Evolutionary conservation across 805 yeast genomes (phyloP), one percentile per base, ranked within the genome.

Genomic region (Hanseniaspora jakobsenii): DNA sequence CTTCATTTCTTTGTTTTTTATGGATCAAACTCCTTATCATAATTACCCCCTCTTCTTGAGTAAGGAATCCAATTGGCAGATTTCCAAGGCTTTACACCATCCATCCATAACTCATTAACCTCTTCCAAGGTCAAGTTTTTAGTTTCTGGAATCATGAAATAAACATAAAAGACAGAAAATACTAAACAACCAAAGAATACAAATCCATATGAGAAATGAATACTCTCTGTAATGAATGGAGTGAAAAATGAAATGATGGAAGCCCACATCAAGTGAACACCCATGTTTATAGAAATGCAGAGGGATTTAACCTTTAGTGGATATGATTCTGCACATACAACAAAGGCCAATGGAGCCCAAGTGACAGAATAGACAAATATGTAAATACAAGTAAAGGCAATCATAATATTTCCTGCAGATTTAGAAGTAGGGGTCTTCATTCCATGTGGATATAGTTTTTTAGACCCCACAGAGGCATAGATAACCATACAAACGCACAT

Each of bases 101-200:
- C 58, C 24, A 69, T 54, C 54, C 64, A 69, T 66, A 77, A 64
- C 55, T 71, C 78, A 59, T 81, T 86, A 50, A 81, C 82, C 62
- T 81, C 84, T 64, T 82, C 93, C 59, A 83, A 71, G 32, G 81
- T 69, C 54, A 81, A 71, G 45, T 91, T 91, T 65, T 75, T 76
- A 47, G 93, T 82, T 63, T 81, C 87, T 54, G 75, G 75, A 50
- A 82, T 74, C 53, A 67, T 70, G 68, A 81, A 74, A 68, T 70
- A 73, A 42, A 81, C 81, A 58, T 78, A 83, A 59, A 78, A 65
- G 58, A 78, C 54, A 6, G 69, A 55, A 47, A 65, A 71, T 19
- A 73, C 57, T 58, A 75, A 61, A 57, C 80, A 75, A 2, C 80
- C 81, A 49, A 72, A 59, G 53, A 67, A 67, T 24, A 61, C 75